Base-by-base conservation (phyloP, 495 filamentous ascomycete genomes). In the Achaetomiella virescens region DNA sequence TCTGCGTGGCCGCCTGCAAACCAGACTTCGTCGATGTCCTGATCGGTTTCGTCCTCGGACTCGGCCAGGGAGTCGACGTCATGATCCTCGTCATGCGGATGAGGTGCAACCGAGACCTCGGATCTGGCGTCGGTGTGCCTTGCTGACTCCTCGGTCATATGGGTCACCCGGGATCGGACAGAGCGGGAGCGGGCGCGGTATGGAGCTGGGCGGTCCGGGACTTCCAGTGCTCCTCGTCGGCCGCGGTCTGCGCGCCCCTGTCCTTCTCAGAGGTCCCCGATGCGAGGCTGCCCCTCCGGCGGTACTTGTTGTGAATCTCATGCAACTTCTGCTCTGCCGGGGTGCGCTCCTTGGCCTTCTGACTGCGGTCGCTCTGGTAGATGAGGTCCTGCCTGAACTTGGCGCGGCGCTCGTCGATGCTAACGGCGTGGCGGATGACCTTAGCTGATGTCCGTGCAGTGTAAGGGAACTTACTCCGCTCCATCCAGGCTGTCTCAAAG, bases 401-500 rank as follows among this genome's bases (percentile, higher is more conserved):
- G 36, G 87, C 88, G 8, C 88, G 78, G 3, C 88, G 78, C 69
- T 91, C 88, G 50, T 91, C 88, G 57, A 90, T 89, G 40, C 81
- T 81, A 6, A 91, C 88, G 1, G 87, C 88, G 66, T 91, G 88
- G 3, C 88, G 72, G 37, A 83, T 77, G 6, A 81, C 76, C 60
- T 76, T 84, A 17, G 88, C 88, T 5, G 84, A 84, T 55, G 86
- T 90, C 42, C 85, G 78, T 1, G 89, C 88, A 0, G 88, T 91
- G 58, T 92, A 93, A 0, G 89, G 87, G 54, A 90, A 90, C 64
- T 87, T 90, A 57, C 78, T 85, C 27, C 89, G 78, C 61, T 90
- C 79, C 84, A 95, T 87, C 86, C 87, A 93, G 0, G 90, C 88
- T 9, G 84, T 81, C 68, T 95, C 90, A 54, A 93, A 92, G 6